Conservation (phyloP, 75 land plant genomes). For the Cupressus sempervirens region DNA sequence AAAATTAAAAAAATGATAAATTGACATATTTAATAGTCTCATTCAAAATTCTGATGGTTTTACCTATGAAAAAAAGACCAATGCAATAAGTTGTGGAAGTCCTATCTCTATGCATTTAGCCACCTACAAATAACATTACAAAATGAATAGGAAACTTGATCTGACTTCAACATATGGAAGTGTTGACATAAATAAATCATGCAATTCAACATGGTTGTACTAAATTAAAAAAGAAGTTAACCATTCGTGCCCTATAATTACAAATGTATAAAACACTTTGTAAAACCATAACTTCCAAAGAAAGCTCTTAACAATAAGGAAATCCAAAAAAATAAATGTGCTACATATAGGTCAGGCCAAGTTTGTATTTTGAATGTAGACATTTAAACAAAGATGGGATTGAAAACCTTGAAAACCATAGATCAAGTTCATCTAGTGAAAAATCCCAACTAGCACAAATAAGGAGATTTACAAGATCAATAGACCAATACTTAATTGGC, state of each 20-base stretch:
- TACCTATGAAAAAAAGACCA: conserved; percentile 85
- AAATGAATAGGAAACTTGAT: not conserved
- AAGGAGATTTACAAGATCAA: not conserved
- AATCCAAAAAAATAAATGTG: not conserved
- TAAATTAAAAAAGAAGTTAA: not conserved
- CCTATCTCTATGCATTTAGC: conserved; percentile 84
- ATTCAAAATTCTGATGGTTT: not conserved
- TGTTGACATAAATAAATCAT: not conserved
- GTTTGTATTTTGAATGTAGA: not conserved
- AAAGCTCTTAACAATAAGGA: not conserved
- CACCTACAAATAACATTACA: conserved; percentile 37
- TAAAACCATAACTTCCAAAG: not conserved
- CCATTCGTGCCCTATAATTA: not conserved
- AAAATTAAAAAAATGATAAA: too few species aligned
- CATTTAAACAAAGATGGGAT: not conserved
- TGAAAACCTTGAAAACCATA: not conserved
- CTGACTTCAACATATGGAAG: not conserved
- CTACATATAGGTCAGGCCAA: not conserved
- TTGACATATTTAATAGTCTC: not conserved
- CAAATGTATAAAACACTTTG: not conserved
- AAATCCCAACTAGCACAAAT: not conserved
- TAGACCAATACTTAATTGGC: not conserved
- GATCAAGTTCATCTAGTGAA: not conserved
- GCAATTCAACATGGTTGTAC: not conserved
- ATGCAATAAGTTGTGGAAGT: conserved; percentile 70